A percentile compares a stretch with the other conserved stretches of the same genome.
These are phyloP conservation scores for Septoria petroselini DNA, from an alignment of 2,329 filamentous ascomycete genomes.

Conservation along the genomic window DNA sequence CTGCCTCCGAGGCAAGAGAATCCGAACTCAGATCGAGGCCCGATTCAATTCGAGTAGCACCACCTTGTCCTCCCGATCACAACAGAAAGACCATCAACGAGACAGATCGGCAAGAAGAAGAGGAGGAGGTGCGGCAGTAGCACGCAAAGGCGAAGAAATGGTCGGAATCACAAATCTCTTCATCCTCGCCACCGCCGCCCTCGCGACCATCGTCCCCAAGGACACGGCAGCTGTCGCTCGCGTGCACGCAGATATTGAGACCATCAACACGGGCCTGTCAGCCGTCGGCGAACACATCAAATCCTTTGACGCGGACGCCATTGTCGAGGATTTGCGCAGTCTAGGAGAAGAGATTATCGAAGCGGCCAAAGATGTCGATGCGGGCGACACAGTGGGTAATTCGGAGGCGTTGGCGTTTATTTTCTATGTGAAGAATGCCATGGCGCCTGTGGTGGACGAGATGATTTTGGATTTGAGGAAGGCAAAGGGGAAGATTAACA, in stretches of 20 bases:
- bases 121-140: too few relatives aligned
- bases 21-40: background rate
- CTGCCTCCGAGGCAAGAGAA: slow-evolving; percentile 5
- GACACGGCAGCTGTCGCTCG: background rate
- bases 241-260: slow-evolving; percentile 3
- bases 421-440: slow-evolving; percentile 1
- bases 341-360: background rate
- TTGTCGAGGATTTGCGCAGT: background rate
- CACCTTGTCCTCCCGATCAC: background rate
- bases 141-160: too few relatives aligned
- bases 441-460: background rate
- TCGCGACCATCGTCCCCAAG: slow-evolving; percentile 2
- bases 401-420: background rate
- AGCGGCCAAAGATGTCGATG: background rate
- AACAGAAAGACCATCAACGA: background rate
- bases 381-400: background rate
- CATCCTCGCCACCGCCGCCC: slow-evolving; percentile 9
- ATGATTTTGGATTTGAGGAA: slow-evolving; percentile 4
- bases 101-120: background rate
- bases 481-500: background rate
- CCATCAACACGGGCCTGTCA: background rate
- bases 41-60: slow-evolving; percentile 6
- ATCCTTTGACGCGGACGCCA: background rate
- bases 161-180: slow-evolving; percentile 13
- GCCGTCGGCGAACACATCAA: background rate